Evolutionary conservation across 2,329 filamentous ascomycete species (phyloP).

Genomic region (Colletotrichum brevisporum): DNA sequence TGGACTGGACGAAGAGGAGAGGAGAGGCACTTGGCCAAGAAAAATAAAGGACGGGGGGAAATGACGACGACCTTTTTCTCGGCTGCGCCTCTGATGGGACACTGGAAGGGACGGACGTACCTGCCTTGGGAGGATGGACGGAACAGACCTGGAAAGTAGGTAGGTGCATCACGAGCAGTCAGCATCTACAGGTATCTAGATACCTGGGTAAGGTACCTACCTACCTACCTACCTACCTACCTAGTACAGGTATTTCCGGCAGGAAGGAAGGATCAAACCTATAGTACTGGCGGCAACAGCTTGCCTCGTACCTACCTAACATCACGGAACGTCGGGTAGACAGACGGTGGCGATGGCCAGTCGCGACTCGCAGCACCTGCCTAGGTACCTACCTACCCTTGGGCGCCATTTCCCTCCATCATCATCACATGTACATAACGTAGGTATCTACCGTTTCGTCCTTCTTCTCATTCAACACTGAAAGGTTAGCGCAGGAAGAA

Average conservation of each 20-base stretch:
- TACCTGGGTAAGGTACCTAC: background rate
- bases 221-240: background rate
- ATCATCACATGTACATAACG: too few relatives aligned
- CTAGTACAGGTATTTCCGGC: background rate
- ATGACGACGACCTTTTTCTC: slow-evolving; percentile 1
- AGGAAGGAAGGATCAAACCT: too few relatives aligned
- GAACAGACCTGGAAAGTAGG: background rate
- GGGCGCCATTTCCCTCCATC: too few relatives aligned
- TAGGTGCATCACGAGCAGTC: background rate
- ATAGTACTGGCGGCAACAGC: too few relatives aligned
- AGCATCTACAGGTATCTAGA: background rate
- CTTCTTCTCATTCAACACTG: too few relatives aligned
- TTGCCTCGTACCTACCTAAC: background rate
- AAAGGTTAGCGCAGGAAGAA: too few relatives aligned
- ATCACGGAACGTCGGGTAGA: background rate
- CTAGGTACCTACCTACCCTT: too few relatives aligned
- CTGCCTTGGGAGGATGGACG: background rate
- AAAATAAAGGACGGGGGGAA: slow-evolving; percentile 5
- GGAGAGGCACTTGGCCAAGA: background rate
- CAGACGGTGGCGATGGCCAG: too few relatives aligned
- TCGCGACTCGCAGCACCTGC: too few relatives aligned
- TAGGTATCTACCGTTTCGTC: too few relatives aligned
- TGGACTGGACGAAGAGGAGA: slow-evolving; percentile 4
- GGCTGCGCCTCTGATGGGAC: slow-evolving; percentile 4
- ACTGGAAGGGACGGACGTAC: slow-evolving; percentile 4